Evolutionary conservation across 2,329 filamentous ascomycete species (phyloP).

Genomic region (Neonectria sp.): DNA sequence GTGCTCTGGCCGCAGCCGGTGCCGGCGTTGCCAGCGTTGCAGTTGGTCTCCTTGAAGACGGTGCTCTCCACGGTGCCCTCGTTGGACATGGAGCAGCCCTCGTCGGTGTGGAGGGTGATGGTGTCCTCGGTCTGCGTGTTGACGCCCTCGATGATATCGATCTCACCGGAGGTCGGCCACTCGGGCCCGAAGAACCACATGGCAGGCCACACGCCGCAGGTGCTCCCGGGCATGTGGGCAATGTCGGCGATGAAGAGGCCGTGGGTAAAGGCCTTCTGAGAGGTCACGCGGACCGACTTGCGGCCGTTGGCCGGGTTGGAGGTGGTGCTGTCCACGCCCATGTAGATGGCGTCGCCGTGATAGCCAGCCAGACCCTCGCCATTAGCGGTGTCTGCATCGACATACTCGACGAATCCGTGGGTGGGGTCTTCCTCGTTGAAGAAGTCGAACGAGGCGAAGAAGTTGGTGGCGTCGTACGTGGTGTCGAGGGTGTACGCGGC

Average conservation of each 20-base stretch:
- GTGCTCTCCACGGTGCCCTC: slow-evolving; percentile 61
- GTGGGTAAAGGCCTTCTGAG: slow-evolving; percentile 75
- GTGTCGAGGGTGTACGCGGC: slow-evolving; percentile 63
- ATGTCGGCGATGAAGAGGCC: slow-evolving; percentile 83
- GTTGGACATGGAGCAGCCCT: slow-evolving; percentile 71
- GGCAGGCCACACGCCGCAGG: slow-evolving; percentile 84
- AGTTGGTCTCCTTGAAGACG: slow-evolving; percentile 66
- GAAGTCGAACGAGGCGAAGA: slow-evolving; percentile 71
- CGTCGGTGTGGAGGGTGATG: slow-evolving; percentile 78
- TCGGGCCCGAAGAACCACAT: slow-evolving; percentile 78
- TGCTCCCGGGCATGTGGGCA: slow-evolving; percentile 80
- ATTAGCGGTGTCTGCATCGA: slow-evolving; percentile 71
- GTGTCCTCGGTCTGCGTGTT: slow-evolving; percentile 72
- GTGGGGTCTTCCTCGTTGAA: slow-evolving; percentile 77
- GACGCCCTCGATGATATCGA: slow-evolving; percentile 86
- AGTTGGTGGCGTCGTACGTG: slow-evolving; percentile 67
- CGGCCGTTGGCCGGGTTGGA: slow-evolving; percentile 72
- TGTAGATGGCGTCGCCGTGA: slow-evolving; percentile 70
- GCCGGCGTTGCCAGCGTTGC: slow-evolving; percentile 67
- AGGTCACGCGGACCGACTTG: slow-evolving; percentile 78
- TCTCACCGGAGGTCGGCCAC: slow-evolving; percentile 81
- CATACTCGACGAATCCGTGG: slow-evolving; percentile 81
- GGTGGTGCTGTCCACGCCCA: slow-evolving; percentile 78
- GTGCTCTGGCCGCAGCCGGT: slow-evolving; percentile 73
- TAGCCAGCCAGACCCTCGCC: slow-evolving; percentile 71